Base-by-base conservation (phyloP, 768 basidiomycete species). In the Rhizopogon roseolus region DNA sequence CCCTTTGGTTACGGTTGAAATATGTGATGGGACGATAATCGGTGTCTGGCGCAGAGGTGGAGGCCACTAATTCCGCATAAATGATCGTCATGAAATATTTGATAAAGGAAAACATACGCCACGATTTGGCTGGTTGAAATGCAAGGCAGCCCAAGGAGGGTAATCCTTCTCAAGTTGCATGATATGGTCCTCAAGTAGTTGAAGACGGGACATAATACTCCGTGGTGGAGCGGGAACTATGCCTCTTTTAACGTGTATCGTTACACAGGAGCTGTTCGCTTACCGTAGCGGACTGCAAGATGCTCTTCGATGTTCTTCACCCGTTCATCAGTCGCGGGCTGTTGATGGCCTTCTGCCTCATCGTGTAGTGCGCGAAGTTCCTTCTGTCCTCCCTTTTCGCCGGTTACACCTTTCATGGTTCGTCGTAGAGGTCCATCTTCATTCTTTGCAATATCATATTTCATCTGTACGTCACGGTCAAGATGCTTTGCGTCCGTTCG, bases 371-470 rank as follows among this genome's bases (percentile, higher is more conserved):
- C 49, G 4, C n/a, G 41, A 7, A 61, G 42, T 11, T 46, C 52
- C 38, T 54, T 60, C 19, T 32, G 36, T 29, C 53, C 54, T 14
- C 43, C 28, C 50, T 49, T 60, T 36, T 56, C 62, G 29, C 49
- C 54, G 38, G 48, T 57, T 0, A 49, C 49, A 22, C 62, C 66
- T 60, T 77, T 76, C 57, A 82, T 61, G 0, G 84, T 90, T 60
- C 81, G 76, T 29, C 80, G 76, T 41, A 93, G 71, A 1, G 89
- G 88, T 0, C 90, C 90, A 37, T 88, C 87, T 51, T 83, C 85
- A 57, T 92, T 90, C 68, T 84, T 89, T n/a, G 85, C 86, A 57
- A 93, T 87, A 64, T 93, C 90, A 58, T 91, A 92, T 65, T 88
- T 88, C 76, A 92, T 90, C 62, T 92, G 90, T 1, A 81, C 71